phyloP scores from a whole-genome alignment of 208 protist species.

The Leishmania lainsoni region DNA sequence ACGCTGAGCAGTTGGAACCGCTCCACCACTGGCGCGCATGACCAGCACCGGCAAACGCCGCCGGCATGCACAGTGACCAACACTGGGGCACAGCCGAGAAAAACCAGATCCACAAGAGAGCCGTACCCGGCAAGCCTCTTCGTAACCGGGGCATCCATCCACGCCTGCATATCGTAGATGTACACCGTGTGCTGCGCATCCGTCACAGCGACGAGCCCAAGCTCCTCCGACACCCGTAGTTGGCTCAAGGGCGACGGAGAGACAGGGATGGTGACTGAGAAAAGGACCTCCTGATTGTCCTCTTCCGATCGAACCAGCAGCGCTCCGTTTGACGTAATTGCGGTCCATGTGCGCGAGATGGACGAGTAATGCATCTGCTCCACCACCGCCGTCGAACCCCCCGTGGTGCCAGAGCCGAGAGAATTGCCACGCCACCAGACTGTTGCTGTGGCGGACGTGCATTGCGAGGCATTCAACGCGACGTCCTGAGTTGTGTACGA shows the following conservation, averaged over 20 bases:
- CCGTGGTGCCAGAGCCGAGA: background rate
- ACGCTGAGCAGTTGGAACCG: slow-evolving; percentile 38
- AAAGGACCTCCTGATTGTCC: slow-evolving; percentile 26
- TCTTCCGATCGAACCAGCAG: slow-evolving; percentile 52
- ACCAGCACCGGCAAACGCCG: slow-evolving; percentile 56
- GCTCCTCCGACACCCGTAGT: slow-evolving; percentile 58
- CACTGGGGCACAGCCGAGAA: slow-evolving; percentile 49
- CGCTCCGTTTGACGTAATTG: slow-evolving; percentile 42
- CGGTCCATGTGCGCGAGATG: slow-evolving; percentile 42
- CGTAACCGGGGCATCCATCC: slow-evolving; percentile 18
- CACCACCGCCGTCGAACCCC: slow-evolving; percentile 7
- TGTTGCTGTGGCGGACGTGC: background rate
- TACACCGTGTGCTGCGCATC: slow-evolving; percentile 42
- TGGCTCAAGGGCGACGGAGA: slow-evolving; percentile 23
- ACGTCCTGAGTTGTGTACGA: slow-evolving; percentile 41
- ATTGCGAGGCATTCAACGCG: slow-evolving; percentile 4
- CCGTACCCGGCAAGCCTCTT: slow-evolving; percentile 17
- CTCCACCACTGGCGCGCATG: slow-evolving; percentile 47
- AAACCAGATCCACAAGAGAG: slow-evolving; percentile 26
- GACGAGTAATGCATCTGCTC: slow-evolving; percentile 65
- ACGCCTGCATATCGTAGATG: slow-evolving; percentile 59
- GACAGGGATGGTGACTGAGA: slow-evolving; percentile 23
- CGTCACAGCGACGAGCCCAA: slow-evolving; percentile 54
- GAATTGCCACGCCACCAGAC: slow-evolving; percentile 12
- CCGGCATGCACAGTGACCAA: slow-evolving; percentile 49